Base-by-base conservation (phyloP, 495 filamentous ascomycete species). In the Trichoderma asperelloides region DNA sequence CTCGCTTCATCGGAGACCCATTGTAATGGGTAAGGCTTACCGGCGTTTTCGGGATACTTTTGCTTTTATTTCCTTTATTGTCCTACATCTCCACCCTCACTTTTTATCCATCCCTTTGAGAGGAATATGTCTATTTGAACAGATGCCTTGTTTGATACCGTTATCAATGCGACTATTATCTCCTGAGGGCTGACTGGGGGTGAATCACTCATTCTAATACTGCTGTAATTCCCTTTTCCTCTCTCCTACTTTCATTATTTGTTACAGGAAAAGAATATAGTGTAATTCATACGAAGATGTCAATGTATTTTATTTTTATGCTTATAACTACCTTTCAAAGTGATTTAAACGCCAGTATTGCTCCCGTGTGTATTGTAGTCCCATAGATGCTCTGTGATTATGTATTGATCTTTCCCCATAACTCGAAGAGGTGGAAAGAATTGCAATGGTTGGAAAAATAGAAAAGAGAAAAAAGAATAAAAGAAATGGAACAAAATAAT, bases 161-260 rank as follows among this genome's bases (percentile, higher is more conserved):
- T 60, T 60, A 60, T 60, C 55, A 60, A 60, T 60, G 55, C 55
- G 55, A 60, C 55, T 60, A 60, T 12, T 60, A 28, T 60, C 55
- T 60, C 55, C 27, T 51, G n/a, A 60, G 55, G 55, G 55, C 11
- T 60, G 23, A 27, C 21, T 60, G 27, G 21, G 55, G 25, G 55
- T 60, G 55, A 37, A 28, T 28, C 27, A 18, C 27, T 60, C 55
- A 30, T 30, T 60, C 16, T 60, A 25, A 60, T 30, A 60, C 16
- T n/a, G 23, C 55, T n/a, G 25, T 60, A 30, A 60, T 60, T 28
- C 2, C 27, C 55, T 30, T 60, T 55, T 47, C 11, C 21, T 25
- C 16, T 13, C 27, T 21, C 55, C 21, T 60, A 28, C 55, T 60
- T 60, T 30, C 23, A 28, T 51, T 51, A 60, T 28, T 60, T 30